A percentile compares a stretch with the other conserved stretches of the same genome.
phyloP scores from a whole-genome alignment of 805 yeast genomes.

The Yueomyces sinensis region DNA sequence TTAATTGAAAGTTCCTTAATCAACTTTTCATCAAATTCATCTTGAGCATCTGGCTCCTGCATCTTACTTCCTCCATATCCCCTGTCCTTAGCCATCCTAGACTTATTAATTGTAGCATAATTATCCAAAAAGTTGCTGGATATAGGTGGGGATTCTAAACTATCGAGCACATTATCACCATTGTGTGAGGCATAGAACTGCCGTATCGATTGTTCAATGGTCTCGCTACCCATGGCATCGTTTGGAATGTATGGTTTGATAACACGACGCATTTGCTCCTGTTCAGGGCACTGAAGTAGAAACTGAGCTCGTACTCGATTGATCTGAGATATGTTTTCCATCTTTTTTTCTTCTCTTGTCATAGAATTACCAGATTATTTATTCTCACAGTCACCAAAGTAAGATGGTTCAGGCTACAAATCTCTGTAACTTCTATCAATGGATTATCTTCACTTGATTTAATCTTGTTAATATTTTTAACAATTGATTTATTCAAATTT shows the following conservation, averaged over 20 bases:
- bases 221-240: slow-evolving; percentile 1
- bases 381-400: too few relatives aligned
- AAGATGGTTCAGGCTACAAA: too few relatives aligned
- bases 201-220: slow-evolving; percentile 6
- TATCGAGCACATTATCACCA: slow-evolving; percentile 10
- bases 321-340: slow-evolving; percentile 18
- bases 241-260: slow-evolving; percentile 15
- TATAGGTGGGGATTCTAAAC: slow-evolving; percentile 21
- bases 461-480: too few relatives aligned
- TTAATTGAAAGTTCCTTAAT: background rate
- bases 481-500: too few relatives aligned
- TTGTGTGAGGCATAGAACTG: slow-evolving; percentile 10
- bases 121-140: slow-evolving; percentile 12
- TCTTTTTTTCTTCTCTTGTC: slow-evolving; percentile 2
- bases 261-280: slow-evolving; percentile 19
- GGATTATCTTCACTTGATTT: too few relatives aligned
- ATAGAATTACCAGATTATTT: too few relatives aligned
- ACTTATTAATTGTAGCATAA: slow-evolving; percentile 2
- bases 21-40: background rate
- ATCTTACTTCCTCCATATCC: background rate
- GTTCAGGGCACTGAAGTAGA: slow-evolving; percentile 15
- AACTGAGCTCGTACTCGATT: slow-evolving; percentile 20
- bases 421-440: too few relatives aligned
- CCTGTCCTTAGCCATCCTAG: slow-evolving; percentile 1
- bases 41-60: background rate